phyloP scores from a whole-genome alignment of 2,329 filamentous ascomycete species.

The Leptodontidium sp. region DNA sequence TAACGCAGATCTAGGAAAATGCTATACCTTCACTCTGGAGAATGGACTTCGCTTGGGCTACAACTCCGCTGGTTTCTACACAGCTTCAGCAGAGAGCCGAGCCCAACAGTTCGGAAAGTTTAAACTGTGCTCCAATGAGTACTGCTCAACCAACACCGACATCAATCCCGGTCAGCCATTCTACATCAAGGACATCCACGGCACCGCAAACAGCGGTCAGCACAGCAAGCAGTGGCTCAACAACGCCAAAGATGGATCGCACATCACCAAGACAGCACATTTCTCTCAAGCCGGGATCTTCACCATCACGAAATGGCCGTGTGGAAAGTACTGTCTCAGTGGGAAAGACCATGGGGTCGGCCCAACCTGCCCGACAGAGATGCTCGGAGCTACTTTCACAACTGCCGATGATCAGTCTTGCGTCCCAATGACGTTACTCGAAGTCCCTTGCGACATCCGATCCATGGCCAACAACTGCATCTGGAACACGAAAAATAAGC shows the following conservation, averaged over 20 bases:
- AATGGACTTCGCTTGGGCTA: neutral
- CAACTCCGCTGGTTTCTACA: neutral
- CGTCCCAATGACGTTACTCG: neutral
- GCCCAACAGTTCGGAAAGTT: constrained; percentile 2
- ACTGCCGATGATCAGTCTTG: neutral
- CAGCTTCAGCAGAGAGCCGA: neutral
- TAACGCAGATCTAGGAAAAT: neutral
- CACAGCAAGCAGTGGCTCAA: constrained; percentile 5
- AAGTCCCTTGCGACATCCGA: constrained; percentile 1
- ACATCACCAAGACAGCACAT: constrained; percentile 1
- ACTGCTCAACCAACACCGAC: neutral
- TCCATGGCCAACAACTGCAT: neutral
- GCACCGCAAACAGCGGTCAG: neutral
- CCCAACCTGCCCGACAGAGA: neutral
- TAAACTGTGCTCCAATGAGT: neutral
- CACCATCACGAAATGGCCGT: constrained; percentile 2
- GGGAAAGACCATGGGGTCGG: neutral
- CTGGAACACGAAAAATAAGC: neutral
- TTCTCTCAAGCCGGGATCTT: neutral
- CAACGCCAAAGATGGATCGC: neutral
- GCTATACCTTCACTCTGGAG: neutral
- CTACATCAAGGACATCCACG: constrained; percentile 6
- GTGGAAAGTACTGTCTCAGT: constrained; percentile 1
- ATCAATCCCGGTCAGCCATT: constrained; percentile 1
- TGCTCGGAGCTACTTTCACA: neutral